Base-by-base conservation (phyloP, 2,329 filamentous ascomycete species). In the Lasiodiplodia citricola region DNA sequence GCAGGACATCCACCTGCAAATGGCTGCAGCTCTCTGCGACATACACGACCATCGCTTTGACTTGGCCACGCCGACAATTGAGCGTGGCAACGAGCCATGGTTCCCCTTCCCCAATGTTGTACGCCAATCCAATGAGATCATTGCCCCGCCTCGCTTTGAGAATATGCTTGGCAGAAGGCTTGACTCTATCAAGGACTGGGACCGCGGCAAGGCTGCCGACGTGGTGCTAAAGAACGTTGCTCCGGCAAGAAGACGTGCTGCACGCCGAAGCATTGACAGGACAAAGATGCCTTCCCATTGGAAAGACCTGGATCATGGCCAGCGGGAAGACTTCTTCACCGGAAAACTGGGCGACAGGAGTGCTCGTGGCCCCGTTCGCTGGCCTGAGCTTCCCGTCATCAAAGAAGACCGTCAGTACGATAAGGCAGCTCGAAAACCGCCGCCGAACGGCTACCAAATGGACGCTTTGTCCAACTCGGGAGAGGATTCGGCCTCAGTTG, bases 41-140 rank as follows among this genome's bases (percentile, higher is more conserved):
- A 68, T 64, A 21, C 67, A 65, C 58, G 28, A 11, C 16, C 14
- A 37, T 18, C 52, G 67, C 13, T 68, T 64, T 38, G 41, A 65
- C 4, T 18, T 10, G 14, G 58, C 38, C 3, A 16, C 67, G 4
- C n/a, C 58, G 11, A 18, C 28, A 2, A 18, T 57, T 38, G 52
- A 11, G 38, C 50, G 67, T 8, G 67, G 60, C 52, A 64, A 68
- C 16, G 58, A 65, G 21, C 50, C 51, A 8, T 68, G 67, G 67
- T 65, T 50, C 23, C 67, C 67, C 8, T 68, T 65, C 10, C 58
- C 67, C 18, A 67, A 67, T 28, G 54, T 58, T 23, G 54, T 67
- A 31, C 52, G 65, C 52, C 51, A 67, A 21, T 35, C 65, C 21
- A 58, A 57, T 13, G 54, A 67, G 21, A 14, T 28, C 5, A 11